Base-by-base conservation (phyloP, 495 filamentous ascomycete genomes). In the Penicillium pulvis region DNA sequence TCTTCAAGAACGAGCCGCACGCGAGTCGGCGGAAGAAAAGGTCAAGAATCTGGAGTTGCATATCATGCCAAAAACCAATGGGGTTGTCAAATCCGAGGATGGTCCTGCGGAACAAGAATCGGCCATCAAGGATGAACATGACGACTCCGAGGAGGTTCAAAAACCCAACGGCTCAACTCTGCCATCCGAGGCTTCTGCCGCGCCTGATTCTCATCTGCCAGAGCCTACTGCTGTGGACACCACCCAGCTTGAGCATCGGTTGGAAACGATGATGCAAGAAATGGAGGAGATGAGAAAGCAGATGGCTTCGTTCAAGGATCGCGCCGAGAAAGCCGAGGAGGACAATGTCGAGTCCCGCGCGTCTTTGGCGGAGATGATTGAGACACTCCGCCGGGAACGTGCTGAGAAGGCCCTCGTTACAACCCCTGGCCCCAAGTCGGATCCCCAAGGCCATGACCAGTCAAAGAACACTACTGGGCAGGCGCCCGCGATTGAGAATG, bases 361-460 rank as follows among this genome's bases (percentile, higher is more conserved):
- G 67, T 90, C 87, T 1, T 74, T 98, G 23, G 87, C 88, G 0
- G 91, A 97, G 68, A 93, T 97, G 92, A 87, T 97, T 16, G 84
- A 90, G 63, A 88, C 87, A 30, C 85, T 96, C 45, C 84, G 90
- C 47, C 79, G 79, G 60, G 87, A 87, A 55, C 87, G 91, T 35
- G 82, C 60, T 2, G 62, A 70, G 51, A 60, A 67, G 41, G 62
- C 43, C 44, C 49, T 50, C 7, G 36, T 55, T 14, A 28, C 35
- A 24, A 26, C 28, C 19, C 12, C 50, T 24, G 51, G 51, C 9
- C 23, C 43, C 5, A 53, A 58, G 48, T 19, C 47, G 12, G 61
- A 57, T 26, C 31, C 45, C 41, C 56, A 56, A 4, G 47, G 48
- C 16, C 43, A 57, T 36, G 57, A 58, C 5, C 11, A 53, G 10